Evolutionary conservation across 345 rosid genomes (phyloP).

Genomic region (Moricandia moricandioides): DNA sequence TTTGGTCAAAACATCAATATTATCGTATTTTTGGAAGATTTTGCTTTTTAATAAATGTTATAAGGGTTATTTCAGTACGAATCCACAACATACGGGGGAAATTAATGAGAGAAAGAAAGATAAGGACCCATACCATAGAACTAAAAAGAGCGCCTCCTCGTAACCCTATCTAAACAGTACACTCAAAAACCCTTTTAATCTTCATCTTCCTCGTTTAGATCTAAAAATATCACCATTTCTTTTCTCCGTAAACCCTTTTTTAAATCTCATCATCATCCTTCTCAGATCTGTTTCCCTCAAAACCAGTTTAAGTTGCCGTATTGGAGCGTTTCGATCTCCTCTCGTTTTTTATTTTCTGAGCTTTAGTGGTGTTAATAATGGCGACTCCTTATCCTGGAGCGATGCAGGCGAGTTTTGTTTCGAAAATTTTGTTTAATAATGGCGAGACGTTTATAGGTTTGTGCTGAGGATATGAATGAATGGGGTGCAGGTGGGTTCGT

Average conservation of each 20-base stretch:
- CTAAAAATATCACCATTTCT: not conserved
- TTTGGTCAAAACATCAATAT: no score
- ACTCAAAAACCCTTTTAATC: constrained; percentile 15
- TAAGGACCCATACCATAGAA: not conserved
- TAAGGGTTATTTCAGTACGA: not conserved
- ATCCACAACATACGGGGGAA: not conserved
- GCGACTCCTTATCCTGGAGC: constrained; percentile 63
- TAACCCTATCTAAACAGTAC: constrained; percentile 28
- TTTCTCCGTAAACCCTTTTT: constrained; percentile 22
- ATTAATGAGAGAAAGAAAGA: not conserved
- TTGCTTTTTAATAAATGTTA: not conserved
- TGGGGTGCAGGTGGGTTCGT: constrained; percentile 74
- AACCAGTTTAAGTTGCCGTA: not conserved
- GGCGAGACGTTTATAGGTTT: not conserved
- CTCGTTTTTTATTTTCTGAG: not conserved
- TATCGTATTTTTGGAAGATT: no score
- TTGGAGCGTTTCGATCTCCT: constrained; percentile 7
- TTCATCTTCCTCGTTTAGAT: constrained; percentile 11
- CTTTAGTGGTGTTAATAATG: constrained; percentile 40
- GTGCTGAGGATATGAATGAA: not conserved
- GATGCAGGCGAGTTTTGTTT: constrained; percentile 48
- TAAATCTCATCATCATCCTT: constrained; percentile 4
- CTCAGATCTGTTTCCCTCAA: constrained; percentile 17
- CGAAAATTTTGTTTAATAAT: not conserved
- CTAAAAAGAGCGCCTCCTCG: constrained; percentile 25